Conservation (phyloP, 2,329 filamentous ascomycete genomes). For the Rachicladosporium sp. region DNA sequence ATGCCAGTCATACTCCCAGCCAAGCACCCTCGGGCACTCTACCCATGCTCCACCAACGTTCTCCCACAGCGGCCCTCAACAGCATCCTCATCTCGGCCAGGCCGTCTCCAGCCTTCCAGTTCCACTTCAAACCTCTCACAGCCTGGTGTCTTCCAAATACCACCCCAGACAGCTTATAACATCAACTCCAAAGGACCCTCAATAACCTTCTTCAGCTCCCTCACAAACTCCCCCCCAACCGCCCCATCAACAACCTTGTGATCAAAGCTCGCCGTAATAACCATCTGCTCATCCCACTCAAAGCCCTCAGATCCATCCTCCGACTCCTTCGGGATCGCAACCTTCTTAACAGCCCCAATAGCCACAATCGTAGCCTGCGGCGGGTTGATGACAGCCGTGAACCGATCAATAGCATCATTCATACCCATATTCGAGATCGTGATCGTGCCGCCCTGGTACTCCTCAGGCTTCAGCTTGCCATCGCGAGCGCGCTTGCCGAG, state of each 20-base stretch:
- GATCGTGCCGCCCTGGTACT: slow-evolving; percentile 98
- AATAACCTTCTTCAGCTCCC: slow-evolving; percentile 90
- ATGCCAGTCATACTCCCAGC: too few species aligned
- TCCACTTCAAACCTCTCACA: too few species aligned
- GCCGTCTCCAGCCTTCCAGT: too few species aligned
- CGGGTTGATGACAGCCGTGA: slow-evolving; percentile 98
- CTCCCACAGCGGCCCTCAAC: too few species aligned
- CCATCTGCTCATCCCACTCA: slow-evolving; percentile 95
- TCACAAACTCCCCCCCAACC: slow-evolving; percentile 91
- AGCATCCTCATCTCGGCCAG: too few species aligned
- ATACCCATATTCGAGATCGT: slow-evolving; percentile 99
- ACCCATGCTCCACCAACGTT: too few species aligned
- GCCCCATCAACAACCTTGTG: slow-evolving; percentile 98
- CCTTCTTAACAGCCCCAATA: slow-evolving; percentile 90
- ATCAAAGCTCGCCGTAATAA: slow-evolving; percentile 90
- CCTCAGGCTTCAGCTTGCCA: slow-evolving; percentile 97
- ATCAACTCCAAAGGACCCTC: slow-evolving; percentile 95
- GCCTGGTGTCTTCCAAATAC: too few species aligned
- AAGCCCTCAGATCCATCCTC: slow-evolving; percentile 63
- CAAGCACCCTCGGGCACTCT: too few species aligned
- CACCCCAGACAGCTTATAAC: slow-evolving; percentile 43
- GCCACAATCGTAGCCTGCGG: slow-evolving; percentile 92
- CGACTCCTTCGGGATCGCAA: slow-evolving; percentile 72
- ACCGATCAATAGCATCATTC: slow-evolving; percentile 91
- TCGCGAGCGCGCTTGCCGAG: slow-evolving; percentile 92